These are phyloP conservation scores for Conoideocrella luteorostrata DNA, from an alignment of 2,329 filamentous ascomycete species.

Conservation along the genomic window DNA sequence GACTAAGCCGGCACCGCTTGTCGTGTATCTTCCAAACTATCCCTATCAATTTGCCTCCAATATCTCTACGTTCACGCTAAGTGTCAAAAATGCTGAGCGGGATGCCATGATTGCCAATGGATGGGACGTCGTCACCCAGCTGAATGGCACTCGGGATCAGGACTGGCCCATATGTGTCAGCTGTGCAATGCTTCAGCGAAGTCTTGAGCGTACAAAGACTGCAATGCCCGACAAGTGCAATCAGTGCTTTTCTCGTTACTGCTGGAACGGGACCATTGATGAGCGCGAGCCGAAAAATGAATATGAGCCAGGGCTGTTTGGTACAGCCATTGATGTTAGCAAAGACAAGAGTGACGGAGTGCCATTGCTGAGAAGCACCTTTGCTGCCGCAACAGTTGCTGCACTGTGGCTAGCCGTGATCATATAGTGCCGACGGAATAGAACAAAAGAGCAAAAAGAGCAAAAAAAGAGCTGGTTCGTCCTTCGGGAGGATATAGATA, in stretches of 20 bases:
- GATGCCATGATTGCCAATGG: conserved; percentile 82
- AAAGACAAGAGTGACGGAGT: neutral
- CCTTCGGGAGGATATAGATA: no score
- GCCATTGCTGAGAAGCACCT: neutral
- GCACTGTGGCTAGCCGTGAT: neutral
- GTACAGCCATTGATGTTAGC: neutral
- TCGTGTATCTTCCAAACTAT: conserved; percentile 76
- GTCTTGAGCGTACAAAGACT: no score
- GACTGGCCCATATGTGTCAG: no score
- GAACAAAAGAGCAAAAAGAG: no score
- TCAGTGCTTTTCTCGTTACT: conserved; percentile 74
- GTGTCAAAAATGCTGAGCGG: conserved; percentile 59
- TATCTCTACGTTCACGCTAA: conserved; percentile 66
- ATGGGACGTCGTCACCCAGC: no score
- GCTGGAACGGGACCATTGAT: conserved; percentile 74
- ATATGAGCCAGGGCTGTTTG: neutral
- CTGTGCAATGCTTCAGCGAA: no score
- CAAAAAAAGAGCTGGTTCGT: no score
- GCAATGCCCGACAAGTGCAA: conserved; percentile 64
- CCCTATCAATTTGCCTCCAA: conserved; percentile 75
- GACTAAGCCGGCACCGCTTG: conserved; percentile 53
- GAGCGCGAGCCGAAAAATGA: conserved; percentile 10
- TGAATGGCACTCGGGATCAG: no score
- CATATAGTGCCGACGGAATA: no score
- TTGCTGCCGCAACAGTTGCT: no score